phyloP scores from a whole-genome alignment of 2,329 filamentous ascomycete species.

The Colletotrichum sp. region DNA sequence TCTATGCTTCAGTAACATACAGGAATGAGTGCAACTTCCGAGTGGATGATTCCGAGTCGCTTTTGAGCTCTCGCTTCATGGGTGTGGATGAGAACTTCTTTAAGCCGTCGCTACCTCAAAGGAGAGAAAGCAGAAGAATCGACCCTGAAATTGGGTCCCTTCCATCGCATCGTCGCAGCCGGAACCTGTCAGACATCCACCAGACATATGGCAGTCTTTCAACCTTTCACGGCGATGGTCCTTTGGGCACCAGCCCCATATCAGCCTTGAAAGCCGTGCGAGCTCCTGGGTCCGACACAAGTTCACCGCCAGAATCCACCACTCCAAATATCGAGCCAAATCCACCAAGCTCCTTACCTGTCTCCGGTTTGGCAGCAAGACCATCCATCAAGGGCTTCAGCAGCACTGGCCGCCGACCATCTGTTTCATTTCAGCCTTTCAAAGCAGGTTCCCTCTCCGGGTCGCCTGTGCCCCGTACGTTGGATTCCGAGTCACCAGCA shows the following conservation, averaged over 20 bases:
- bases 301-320: slow-evolving; percentile 60
- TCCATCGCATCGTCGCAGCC: slow-evolving; percentile 62
- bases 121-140: slow-evolving; percentile 43
- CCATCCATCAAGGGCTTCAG: slow-evolving; percentile 53
- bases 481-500: slow-evolving; percentile 56
- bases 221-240: slow-evolving; percentile 83
- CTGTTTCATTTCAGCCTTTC: slow-evolving; percentile 92
- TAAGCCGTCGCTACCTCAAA: slow-evolving; percentile 73
- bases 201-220: slow-evolving; percentile 90
- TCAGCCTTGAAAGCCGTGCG: slow-evolving; percentile 78
- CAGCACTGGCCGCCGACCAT: slow-evolving; percentile 70
- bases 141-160: slow-evolving; percentile 73
- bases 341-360: slow-evolving; percentile 60
- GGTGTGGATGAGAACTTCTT: slow-evolving; percentile 89
- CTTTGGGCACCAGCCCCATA: slow-evolving; percentile 83
- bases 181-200: slow-evolving; percentile 63
- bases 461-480: slow-evolving; percentile 68
- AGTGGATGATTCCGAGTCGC: slow-evolving; percentile 87
- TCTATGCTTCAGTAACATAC: slow-evolving; percentile 83
- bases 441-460: slow-evolving; percentile 95
- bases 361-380: slow-evolving; percentile 38
- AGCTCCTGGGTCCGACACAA: slow-evolving; percentile 64
- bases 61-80: slow-evolving; percentile 93
- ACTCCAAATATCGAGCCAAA: slow-evolving; percentile 50
- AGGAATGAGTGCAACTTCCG: slow-evolving; percentile 89